A percentile compares a stretch with the other conserved stretches of the same genome.
Conservation (phyloP, 306 rosid genomes). For the Prunus davidiana region DNA sequence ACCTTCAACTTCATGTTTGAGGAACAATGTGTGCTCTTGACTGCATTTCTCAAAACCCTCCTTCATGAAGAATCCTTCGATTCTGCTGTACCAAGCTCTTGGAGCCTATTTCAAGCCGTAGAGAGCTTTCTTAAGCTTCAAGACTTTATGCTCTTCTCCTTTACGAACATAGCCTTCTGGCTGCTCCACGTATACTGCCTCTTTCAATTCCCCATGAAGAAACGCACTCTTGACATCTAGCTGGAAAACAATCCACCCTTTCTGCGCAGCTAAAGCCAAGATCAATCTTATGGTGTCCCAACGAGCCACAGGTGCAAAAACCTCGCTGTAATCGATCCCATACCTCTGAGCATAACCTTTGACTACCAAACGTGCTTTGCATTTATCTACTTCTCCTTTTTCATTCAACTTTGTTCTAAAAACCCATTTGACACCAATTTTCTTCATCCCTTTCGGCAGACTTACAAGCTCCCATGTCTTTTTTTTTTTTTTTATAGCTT, state of each 20-base stretch:
- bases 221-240: neutral
- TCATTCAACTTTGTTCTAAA: neutral
- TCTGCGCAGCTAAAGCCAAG: neutral
- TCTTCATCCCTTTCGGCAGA: neutral
- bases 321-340: neutral
- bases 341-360: neutral
- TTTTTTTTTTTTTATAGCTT: neutral
- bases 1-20: neutral
- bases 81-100: neutral
- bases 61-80: neutral
- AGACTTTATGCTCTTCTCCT: conserved; percentile 5
- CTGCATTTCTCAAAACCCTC: neutral
- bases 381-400: neutral
- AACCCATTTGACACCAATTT: neutral
- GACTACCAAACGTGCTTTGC: neutral
- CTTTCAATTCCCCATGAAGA: neutral
- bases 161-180: neutral
- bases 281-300: neutral
- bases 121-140: neutral
- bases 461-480: neutral
- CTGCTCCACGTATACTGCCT: neutral
- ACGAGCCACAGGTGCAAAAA: neutral
- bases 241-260: neutral
- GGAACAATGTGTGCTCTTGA: neutral
- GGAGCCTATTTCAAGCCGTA: neutral